Evolutionary conservation across 139 green algal species (phyloP).

Genomic region (Astrephomene gubernaculifera): DNA sequence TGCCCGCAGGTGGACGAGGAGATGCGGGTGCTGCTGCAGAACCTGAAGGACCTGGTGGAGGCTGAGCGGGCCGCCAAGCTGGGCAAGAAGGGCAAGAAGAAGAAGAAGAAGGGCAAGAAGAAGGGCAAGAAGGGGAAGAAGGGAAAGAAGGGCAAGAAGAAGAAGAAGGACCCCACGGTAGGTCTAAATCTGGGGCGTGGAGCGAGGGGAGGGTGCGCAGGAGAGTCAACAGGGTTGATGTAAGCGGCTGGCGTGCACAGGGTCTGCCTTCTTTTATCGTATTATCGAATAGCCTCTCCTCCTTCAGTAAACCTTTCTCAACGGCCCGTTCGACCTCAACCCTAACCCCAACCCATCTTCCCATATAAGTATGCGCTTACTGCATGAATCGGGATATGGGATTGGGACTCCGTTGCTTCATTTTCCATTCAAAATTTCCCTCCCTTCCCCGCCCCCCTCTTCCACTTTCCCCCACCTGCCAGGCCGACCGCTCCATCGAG

Average conservation of each 20-base stretch:
- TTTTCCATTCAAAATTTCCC: no score
- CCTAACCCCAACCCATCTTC: no score
- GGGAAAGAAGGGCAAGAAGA: conserved; percentile 71
- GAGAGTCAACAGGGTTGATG: background rate
- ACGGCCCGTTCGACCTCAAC: no score
- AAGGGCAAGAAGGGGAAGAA: conserved; percentile 70
- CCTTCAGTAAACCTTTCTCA: no score
- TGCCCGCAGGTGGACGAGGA: conserved; percentile 91
- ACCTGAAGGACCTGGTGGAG: conserved; percentile 89
- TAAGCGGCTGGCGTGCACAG: no score
- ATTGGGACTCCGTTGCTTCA: no score
- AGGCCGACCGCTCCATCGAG: conserved; percentile 86
- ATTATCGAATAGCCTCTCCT: no score
- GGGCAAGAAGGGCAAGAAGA: conserved; percentile 81
- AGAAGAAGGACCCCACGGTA: conserved; percentile 89
- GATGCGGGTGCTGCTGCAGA: conserved; percentile 87
- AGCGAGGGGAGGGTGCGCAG: background rate
- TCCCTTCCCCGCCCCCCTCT: background rate
- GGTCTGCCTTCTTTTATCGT: no score
- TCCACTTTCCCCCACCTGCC: no score
- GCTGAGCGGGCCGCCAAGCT: conserved; percentile 79
- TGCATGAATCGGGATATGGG: no score
- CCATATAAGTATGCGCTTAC: no score
- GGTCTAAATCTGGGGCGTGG: background rate
- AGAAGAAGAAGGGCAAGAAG: conserved; percentile 65